Percentiles rank a stretch among this genome's conserved stretches.
phyloP scores from a whole-genome alignment of 495 filamentous ascomycete species.

The Hyaloscypha bicolor region DNA sequence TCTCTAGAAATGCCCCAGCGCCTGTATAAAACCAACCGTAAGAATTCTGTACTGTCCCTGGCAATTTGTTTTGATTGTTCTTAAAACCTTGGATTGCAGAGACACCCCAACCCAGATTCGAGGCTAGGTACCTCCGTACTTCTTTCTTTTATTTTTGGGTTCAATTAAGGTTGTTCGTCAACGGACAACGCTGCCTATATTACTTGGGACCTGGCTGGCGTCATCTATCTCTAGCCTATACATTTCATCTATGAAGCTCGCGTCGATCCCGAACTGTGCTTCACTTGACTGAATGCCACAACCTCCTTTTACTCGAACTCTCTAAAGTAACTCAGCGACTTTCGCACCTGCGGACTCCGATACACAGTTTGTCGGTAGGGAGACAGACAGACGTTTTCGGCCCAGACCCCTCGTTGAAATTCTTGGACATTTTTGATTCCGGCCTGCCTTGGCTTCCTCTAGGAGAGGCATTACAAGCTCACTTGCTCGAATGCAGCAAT shows the following conservation, averaged over 20 bases:
- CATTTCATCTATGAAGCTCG: constrained; percentile 1
- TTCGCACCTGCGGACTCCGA: neutral
- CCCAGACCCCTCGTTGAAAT: neutral
- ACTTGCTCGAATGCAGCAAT: constrained; percentile 1
- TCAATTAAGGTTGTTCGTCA: constrained; percentile 1
- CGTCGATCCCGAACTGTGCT: neutral
- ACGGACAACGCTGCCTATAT: neutral
- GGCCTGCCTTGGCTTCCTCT: neutral
- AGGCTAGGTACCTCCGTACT: neutral
- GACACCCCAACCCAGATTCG: neutral
- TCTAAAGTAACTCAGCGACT: neutral
- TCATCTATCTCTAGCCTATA: constrained; percentile 5
- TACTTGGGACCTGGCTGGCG: neutral
- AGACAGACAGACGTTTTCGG: neutral
- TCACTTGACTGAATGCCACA: neutral
- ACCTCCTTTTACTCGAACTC: neutral
- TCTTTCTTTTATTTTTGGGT: constrained; percentile 1
- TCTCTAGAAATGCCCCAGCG: too few relatives aligned
- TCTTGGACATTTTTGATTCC: neutral
- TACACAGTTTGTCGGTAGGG: neutral
- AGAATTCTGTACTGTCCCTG: too few relatives aligned
- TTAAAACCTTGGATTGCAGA: neutral
- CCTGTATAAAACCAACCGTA: too few relatives aligned
- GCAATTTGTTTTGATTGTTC: neutral
- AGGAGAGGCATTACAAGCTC: neutral